Percentiles rank a stretch among this genome's conserved stretches.
These are phyloP conservation scores for Chenopodium quinoa DNA, from an alignment of 148 eudicot species.

Conservation along the genomic window DNA sequence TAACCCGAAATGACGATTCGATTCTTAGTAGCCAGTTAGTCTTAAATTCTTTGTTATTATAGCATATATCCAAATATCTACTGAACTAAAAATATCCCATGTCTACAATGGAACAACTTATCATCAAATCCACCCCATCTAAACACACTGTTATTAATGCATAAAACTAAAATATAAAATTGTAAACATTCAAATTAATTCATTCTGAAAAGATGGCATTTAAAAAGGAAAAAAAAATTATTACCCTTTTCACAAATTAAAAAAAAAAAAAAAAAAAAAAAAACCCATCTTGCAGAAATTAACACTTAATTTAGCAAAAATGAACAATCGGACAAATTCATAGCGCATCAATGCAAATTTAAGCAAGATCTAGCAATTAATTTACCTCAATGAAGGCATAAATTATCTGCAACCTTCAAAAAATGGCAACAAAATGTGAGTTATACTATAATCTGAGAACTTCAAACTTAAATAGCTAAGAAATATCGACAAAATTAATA, in stretches of 20 bases:
- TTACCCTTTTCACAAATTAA: background rate
- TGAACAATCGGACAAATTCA: background rate
- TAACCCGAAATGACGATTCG: background rate
- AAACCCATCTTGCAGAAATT: background rate
- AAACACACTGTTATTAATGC: background rate
- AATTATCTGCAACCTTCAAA: conserved; percentile 19
- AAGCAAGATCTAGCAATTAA: conserved; percentile 23
- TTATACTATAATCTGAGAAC: background rate
- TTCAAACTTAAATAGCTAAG: background rate
- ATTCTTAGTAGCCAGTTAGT: too few species aligned
- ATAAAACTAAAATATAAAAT: background rate
- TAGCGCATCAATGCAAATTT: background rate
- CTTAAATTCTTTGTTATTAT: too few species aligned
- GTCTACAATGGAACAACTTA: background rate
- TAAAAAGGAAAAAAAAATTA: background rate
- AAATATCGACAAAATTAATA: conserved; percentile 23
- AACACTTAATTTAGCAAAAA: background rate
- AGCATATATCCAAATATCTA: conserved; percentile 1
- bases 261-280: background rate
- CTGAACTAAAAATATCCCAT: too few species aligned
- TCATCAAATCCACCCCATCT: conserved; percentile 1
- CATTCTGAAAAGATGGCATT: background rate
- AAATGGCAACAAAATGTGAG: conserved; percentile 9
- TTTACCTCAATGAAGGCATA: conserved; percentile 14
- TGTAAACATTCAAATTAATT: background rate